Percentiles rank a stretch among this genome's conserved stretches.
Conservation (phyloP, 176 grass and related monocot genomes). For the Tillandsia leiboldiana region DNA sequence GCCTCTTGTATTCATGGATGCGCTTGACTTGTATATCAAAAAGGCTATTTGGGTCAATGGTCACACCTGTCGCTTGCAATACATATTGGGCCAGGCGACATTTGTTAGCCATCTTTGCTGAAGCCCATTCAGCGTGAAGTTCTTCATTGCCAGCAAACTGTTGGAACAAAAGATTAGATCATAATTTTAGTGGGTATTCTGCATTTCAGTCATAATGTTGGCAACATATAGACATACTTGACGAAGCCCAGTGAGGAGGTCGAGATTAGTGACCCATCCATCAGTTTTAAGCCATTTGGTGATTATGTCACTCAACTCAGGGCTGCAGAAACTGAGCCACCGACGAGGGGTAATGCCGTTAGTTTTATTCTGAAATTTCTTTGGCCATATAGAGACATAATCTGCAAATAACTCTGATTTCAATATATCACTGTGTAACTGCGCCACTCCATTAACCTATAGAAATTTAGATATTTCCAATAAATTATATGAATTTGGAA, state of each 20-base stretch:
- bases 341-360: slow-evolving; percentile 72
- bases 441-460: slow-evolving; percentile 81
- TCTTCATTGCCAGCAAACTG: slow-evolving; percentile 69
- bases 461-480: slow-evolving; percentile 11
- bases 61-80: slow-evolving; percentile 45
- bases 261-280: slow-evolving; percentile 57
- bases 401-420: slow-evolving; percentile 63
- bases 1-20: slow-evolving; percentile 86
- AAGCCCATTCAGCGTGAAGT: slow-evolving; percentile 62
- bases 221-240: slow-evolving; percentile 34
- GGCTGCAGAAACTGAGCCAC: slow-evolving; percentile 70
- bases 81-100: slow-evolving; percentile 55
- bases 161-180: slow-evolving; percentile 1
- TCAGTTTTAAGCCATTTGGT: slow-evolving; percentile 68
- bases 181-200: neutral
- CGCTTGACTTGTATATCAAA: slow-evolving; percentile 83
- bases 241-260: slow-evolving; percentile 59
- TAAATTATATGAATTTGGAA: neutral
- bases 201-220: slow-evolving; percentile 1
- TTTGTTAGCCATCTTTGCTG: slow-evolving; percentile 67
- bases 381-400: slow-evolving; percentile 57
- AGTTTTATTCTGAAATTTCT: slow-evolving; percentile 78
- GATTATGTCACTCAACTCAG: slow-evolving; percentile 60
- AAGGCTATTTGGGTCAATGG: slow-evolving; percentile 47
- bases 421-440: slow-evolving; percentile 76